Base-by-base conservation (phyloP, 371 early-diverging fungal genomes). In the Dipsacomyces acuminosporus region DNA sequence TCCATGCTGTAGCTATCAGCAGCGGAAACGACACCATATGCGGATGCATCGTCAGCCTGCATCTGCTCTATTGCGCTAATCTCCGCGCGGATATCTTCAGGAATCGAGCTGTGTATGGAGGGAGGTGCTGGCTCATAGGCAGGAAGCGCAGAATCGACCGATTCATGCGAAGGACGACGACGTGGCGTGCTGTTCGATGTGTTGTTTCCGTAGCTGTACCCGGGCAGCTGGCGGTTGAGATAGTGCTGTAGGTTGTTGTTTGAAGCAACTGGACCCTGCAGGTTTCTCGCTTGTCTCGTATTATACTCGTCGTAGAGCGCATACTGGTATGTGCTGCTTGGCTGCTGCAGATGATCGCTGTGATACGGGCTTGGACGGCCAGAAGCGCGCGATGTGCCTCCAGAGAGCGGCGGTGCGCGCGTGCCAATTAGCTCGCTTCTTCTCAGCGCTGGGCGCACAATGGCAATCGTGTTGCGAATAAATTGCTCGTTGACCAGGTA, bases 61-160 rank as follows among this genome's bases (percentile, higher is more conserved):
- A 13, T 8, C 9, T 0, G 20, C 20, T 48, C 36, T 0, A 46
- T 46, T 21, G 14, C 19, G 21, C 45, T 44, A 17, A 38, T 19
- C 25, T 21, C 44, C 26, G 21, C 26, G 20, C 22, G 15, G 15
- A 20, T 49, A n/a, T 23, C 36, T 6, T 30, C 48, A 1, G 51
- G 35, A 13, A 41, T 55, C 14, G 47, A 46, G 38, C 22, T 30
- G 21, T 52, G 56, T 3, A 56, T 4, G 0, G 63, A 62, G 0
- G 63, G 63, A 13, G 62, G 56, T n/a, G 53, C 52, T 20, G 56
- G 59, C 56, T 65, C 60, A 20, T 65, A 65, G 0, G 26, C 15
- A 2, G 65, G 65, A 18, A 65, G 41, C 21, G 43, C 13, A 23
- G 59, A 59, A 20, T 65, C 65, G 7, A 59, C 20, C 33, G 65